phyloP scores from a whole-genome alignment of 805 yeast genomes.

The Cyberlindnera misumaiensis region DNA sequence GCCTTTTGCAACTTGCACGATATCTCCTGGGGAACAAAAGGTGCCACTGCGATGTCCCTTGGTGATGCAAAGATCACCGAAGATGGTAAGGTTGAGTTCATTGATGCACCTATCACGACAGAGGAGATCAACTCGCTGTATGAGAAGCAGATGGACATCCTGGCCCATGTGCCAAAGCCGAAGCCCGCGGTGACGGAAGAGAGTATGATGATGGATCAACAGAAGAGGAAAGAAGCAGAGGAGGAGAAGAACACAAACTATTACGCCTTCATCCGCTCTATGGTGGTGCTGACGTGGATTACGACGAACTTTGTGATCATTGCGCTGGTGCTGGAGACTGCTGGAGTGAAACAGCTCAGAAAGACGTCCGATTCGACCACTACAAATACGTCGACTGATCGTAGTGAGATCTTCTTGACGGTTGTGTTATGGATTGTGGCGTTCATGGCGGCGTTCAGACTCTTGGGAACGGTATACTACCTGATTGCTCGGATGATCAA shows the following conservation, averaged over 20 bases:
- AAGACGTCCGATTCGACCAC: slow-evolving; percentile 12
- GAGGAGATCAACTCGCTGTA: slow-evolving; percentile 74
- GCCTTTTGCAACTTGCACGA: slow-evolving; percentile 96
- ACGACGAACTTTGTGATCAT: slow-evolving; percentile 75
- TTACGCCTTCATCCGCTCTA: slow-evolving; percentile 84
- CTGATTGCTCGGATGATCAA: slow-evolving; percentile 32
- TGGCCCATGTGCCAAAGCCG: slow-evolving; percentile 33
- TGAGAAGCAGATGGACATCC: slow-evolving; percentile 51
- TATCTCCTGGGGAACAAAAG: slow-evolving; percentile 96
- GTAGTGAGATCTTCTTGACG: slow-evolving; percentile 65
- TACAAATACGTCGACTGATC: slow-evolving; percentile 12
- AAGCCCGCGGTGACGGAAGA: slow-evolving; percentile 25
- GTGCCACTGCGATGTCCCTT: slow-evolving; percentile 65
- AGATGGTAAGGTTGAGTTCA: slow-evolving; percentile 54
- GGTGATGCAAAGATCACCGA: slow-evolving; percentile 75
- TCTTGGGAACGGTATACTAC: slow-evolving; percentile 65
- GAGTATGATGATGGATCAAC: slow-evolving; percentile 22
- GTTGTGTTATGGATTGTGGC: slow-evolving; percentile 93
- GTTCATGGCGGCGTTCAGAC: slow-evolving; percentile 76
- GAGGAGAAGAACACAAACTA: slow-evolving; percentile 67
- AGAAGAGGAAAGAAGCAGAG: slow-evolving; percentile 24
- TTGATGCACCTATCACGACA: slow-evolving; percentile 68
- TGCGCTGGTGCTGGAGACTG: slow-evolving; percentile 78
- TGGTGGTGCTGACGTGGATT: slow-evolving; percentile 88
- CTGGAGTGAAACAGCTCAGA: slow-evolving; percentile 53